Percentiles rank a stretch among this genome's conserved stretches.
Evolutionary conservation across 1,284 basidiomycete genomes (phyloP).

Genomic region (Omphalotus olearius): DNA sequence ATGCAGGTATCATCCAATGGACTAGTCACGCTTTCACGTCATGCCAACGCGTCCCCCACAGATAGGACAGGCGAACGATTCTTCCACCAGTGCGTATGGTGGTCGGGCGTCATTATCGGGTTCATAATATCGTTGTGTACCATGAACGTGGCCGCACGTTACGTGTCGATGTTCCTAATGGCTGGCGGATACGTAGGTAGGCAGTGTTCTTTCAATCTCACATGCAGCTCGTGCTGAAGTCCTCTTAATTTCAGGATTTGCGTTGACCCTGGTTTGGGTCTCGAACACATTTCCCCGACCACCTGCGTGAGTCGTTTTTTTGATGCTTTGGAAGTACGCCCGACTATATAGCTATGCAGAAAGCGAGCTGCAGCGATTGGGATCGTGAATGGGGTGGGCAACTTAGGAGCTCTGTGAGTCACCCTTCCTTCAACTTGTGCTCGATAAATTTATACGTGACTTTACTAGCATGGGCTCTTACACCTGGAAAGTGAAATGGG

Average conservation of each 20-base stretch:
- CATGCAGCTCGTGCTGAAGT: not conserved
- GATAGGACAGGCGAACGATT: conserved; percentile 63
- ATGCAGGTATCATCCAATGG: conserved; percentile 44
- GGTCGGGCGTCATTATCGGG: conserved; percentile 59
- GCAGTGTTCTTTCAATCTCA: conserved; percentile 16
- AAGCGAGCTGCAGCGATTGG: conserved; percentile 46
- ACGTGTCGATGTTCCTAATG: conserved; percentile 66
- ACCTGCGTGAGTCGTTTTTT: conserved; percentile 36
- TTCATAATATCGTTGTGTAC: conserved; percentile 61
- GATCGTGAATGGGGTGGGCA: conserved; percentile 27
- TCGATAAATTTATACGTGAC: not conserved
- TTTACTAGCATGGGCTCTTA: conserved; percentile 42
- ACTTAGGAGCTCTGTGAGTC: conserved; percentile 30
- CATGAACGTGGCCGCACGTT: conserved; percentile 49
- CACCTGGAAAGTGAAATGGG: conserved; percentile 47
- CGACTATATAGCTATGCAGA: not conserved
- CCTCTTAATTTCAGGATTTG: conserved; percentile 43
- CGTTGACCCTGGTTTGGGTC: conserved; percentile 60
- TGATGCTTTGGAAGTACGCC: not conserved
- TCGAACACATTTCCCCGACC: conserved; percentile 60
- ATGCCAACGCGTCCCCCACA: conserved; percentile 16
- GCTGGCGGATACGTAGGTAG: conserved; percentile 49
- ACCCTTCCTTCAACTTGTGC: conserved; percentile 9
- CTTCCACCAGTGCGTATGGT: conserved; percentile 59
- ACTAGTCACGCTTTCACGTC: conserved; percentile 3